phyloP scores from a whole-genome alignment of 208 protist species.

The Tritrichomonas foetus region DNA sequence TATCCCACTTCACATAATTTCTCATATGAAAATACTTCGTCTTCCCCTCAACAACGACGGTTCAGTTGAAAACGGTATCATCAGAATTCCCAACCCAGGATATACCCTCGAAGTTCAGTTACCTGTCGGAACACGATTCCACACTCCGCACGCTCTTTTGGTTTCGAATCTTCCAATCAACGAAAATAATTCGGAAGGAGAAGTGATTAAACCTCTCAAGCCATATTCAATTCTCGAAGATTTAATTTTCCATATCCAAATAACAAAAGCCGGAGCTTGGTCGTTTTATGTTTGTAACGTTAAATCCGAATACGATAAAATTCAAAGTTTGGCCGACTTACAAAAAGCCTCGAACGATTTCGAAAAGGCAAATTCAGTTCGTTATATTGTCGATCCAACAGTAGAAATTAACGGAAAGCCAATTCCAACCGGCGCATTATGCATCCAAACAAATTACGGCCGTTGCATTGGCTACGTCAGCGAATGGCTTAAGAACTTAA shows the following conservation, averaged over 20 bases:
- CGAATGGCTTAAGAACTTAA: not conserved
- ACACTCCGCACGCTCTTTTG: not conserved
- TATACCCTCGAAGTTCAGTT: not conserved
- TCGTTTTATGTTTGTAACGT: not conserved
- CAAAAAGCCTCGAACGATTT: too few relatives aligned
- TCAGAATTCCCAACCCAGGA: not conserved
- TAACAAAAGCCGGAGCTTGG: not conserved
- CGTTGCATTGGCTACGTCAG: not conserved
- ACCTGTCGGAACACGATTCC: not conserved
- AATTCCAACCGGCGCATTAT: not conserved
- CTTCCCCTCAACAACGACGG: not conserved
- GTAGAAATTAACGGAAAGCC: not conserved
- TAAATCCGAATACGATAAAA: not conserved
- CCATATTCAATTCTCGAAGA: not conserved
- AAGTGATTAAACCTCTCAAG: not conserved
- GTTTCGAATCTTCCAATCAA: not conserved
- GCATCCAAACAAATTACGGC: conserved; percentile 29
- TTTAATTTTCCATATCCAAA: not conserved
- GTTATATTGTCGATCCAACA: not conserved
- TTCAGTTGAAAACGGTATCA: not conserved
- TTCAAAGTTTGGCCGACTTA: too few relatives aligned
- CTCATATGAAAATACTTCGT: not conserved
- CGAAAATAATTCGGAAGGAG: not conserved
- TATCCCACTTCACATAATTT: not conserved
- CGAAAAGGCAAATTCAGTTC: not conserved